Evolutionary conservation across 2,329 filamentous ascomycete species (phyloP).

Genomic region (Colletotrichum lupini): DNA sequence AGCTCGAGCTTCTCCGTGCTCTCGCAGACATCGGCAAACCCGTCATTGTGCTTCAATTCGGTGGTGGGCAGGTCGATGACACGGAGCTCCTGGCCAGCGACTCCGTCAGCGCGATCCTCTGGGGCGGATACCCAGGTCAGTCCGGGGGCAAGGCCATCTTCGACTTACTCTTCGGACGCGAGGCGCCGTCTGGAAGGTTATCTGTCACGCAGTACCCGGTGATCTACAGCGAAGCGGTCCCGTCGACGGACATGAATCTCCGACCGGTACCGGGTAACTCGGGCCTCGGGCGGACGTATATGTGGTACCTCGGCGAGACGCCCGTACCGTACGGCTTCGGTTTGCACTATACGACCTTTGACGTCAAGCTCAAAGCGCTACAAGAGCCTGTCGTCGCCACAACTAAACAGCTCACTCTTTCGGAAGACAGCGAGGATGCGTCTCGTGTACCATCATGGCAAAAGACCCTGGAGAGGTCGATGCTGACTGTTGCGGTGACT

Average conservation of each 20-base stretch:
- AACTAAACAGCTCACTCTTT: background rate
- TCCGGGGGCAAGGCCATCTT: conserved; percentile 66
- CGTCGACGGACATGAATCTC: conserved; percentile 67
- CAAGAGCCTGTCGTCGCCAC: background rate
- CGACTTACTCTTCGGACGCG: conserved; percentile 62
- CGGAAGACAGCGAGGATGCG: background rate
- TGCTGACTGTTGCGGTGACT: conserved; percentile 49
- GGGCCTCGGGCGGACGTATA: conserved; percentile 63
- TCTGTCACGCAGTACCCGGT: conserved; percentile 67
- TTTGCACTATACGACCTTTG: conserved; percentile 68
- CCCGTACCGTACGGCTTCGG: conserved; percentile 66
- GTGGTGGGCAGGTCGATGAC: conserved; percentile 65
- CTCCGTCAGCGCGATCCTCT: conserved; percentile 63
- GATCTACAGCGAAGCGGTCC: conserved; percentile 59
- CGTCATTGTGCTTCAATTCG: conserved; percentile 62
- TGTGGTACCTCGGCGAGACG: conserved; percentile 63
- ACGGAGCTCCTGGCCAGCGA: conserved; percentile 57
- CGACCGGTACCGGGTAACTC: conserved; percentile 53
- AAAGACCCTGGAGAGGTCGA: background rate
- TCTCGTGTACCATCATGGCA: conserved; percentile 1
- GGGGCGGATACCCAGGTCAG: conserved; percentile 71
- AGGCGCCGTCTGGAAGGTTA: conserved; percentile 63
- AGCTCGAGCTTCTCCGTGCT: conserved; percentile 32
- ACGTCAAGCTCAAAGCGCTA: conserved; percentile 31
- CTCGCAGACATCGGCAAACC: conserved; percentile 55